These are phyloP conservation scores for Isabelozyma rhagii DNA, from an alignment of 805 yeast species.

Conservation along the genomic window DNA sequence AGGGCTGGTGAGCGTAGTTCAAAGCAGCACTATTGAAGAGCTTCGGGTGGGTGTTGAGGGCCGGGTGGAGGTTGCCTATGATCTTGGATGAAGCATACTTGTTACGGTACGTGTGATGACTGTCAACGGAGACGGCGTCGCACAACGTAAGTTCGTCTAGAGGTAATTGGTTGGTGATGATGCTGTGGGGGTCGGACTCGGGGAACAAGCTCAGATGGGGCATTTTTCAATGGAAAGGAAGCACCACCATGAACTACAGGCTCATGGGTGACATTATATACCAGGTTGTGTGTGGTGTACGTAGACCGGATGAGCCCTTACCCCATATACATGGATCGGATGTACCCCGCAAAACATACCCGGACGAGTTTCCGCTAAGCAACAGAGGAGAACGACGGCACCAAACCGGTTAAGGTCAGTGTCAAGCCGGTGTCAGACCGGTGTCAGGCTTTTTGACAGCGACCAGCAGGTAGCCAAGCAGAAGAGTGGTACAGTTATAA, in stretches of 20 bases:
- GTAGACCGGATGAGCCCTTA: too few species aligned
- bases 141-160: background rate
- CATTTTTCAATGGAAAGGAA: background rate
- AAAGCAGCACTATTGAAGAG: slow-evolving; percentile 18
- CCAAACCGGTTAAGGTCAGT: too few species aligned
- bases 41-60: slow-evolving; percentile 17
- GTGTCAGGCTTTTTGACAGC: too few species aligned
- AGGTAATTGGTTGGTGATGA: background rate
- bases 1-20: slow-evolving; percentile 13
- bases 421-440: too few species aligned
- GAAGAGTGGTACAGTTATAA: too few species aligned
- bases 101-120: slow-evolving; percentile 31
- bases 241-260: too few species aligned
- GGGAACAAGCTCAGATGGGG: background rate
- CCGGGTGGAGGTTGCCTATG: slow-evolving; percentile 13
- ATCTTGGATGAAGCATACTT: slow-evolving; percentile 7
- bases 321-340: too few species aligned
- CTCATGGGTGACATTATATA: too few species aligned
- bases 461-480: too few species aligned
- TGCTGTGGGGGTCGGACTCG: background rate
- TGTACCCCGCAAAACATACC: too few species aligned
- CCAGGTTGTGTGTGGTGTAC: background rate
- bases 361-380: too few species aligned
- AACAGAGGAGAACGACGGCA: too few species aligned
- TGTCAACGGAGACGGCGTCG: background rate